A percentile compares a stretch with the other conserved stretches of the same genome.
Evolutionary conservation across 139 green algal species (phyloP).

Genomic region (Spirogloea muscicola): DNA sequence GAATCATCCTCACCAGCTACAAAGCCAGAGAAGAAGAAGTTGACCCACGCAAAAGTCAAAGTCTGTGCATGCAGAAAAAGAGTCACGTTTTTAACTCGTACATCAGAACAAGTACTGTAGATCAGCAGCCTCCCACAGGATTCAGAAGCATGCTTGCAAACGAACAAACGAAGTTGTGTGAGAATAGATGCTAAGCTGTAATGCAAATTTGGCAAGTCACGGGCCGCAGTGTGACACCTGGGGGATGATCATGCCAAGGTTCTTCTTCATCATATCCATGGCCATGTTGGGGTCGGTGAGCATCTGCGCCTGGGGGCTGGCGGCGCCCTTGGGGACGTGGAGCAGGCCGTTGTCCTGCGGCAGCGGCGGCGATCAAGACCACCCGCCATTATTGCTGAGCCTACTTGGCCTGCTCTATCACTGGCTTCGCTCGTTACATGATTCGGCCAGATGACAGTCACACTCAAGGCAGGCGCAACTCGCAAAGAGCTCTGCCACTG

Average conservation of each 20-base stretch:
- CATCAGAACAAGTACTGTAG: slow-evolving; percentile 16
- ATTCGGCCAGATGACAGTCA: too few relatives aligned
- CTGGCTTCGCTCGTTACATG: too few relatives aligned
- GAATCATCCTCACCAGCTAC: slow-evolving; percentile 46
- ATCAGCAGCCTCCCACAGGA: too few relatives aligned
- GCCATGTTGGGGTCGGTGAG: slow-evolving; percentile 50
- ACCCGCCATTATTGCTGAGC: too few relatives aligned
- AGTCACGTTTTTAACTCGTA: not conserved
- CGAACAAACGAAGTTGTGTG: too few relatives aligned
- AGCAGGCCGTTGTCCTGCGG: slow-evolving; percentile 53
- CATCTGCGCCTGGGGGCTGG: slow-evolving; percentile 21
- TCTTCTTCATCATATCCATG: slow-evolving; percentile 60
- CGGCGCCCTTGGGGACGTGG: slow-evolving; percentile 30
- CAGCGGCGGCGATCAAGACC: too few relatives aligned
- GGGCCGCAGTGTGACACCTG: slow-evolving; percentile 8
- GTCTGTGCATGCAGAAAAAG: slow-evolving; percentile 31
- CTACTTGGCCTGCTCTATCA: too few relatives aligned
- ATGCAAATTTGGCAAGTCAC: not conserved
- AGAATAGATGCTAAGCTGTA: too few relatives aligned
- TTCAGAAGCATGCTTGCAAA: not conserved
- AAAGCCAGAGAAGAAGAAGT: slow-evolving; percentile 64
- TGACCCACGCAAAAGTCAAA: slow-evolving; percentile 55
- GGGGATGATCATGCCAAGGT: slow-evolving; percentile 55
- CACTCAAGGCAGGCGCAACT: too few relatives aligned
- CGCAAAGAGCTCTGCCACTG: too few relatives aligned